Base-by-base conservation (phyloP, 139 green algal genomes). In the Raphidocelis subcapitata region DNA sequence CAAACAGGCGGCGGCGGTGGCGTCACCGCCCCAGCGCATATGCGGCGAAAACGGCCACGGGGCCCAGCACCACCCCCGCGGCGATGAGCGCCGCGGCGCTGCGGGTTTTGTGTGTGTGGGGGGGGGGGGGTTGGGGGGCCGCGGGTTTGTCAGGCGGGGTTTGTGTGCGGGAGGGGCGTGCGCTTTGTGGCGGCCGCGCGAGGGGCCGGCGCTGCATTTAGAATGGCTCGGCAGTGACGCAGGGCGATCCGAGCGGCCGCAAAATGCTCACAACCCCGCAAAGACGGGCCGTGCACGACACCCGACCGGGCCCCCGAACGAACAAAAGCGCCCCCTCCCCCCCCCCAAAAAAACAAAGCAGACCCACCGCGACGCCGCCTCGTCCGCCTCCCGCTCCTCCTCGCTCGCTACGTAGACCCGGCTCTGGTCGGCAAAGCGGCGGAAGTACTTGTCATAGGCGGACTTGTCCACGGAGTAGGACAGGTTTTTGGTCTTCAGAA, bases 371-470 rank as follows among this genome's bases (percentile, higher is more conserved):
- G 67, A 62, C 15, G 52, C 37, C 5, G 21, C 57, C 49, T 67
- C 66, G 65, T 86, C 77, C 31, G 32, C 28, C 35, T 36, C 35
- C 18, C 41, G 67, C 65, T 86, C 81, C 62, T 81, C 77, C 60
- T 77, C 73, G 15, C 35, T 82, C 0, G 76, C 65, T 1, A 83
- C 76, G 33, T 78, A 83, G 12, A 77, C 29, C n/a, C 67, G 36
- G 49, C 35, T 66, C 28, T 51, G 62, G 41, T 78, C 72, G 28
- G 62, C 72, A 59, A 35, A 47, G 2, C 62, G 62, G 51, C 80
- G 79, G 76, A 89, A 89, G 60, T 85, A 89, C n/a, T 82, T 69
- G 37, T 72, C 68, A 51, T 84, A 89, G 0, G 82, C 81, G 15
- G 44, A 46, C 46, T 77, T 79, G 24, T 81, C 76, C 3, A 74